Evolutionary conservation across 495 filamentous ascomycete genomes (phyloP), one percentile per base, ranked within the genome.

Genomic region (Ramalina intermedia): DNA sequence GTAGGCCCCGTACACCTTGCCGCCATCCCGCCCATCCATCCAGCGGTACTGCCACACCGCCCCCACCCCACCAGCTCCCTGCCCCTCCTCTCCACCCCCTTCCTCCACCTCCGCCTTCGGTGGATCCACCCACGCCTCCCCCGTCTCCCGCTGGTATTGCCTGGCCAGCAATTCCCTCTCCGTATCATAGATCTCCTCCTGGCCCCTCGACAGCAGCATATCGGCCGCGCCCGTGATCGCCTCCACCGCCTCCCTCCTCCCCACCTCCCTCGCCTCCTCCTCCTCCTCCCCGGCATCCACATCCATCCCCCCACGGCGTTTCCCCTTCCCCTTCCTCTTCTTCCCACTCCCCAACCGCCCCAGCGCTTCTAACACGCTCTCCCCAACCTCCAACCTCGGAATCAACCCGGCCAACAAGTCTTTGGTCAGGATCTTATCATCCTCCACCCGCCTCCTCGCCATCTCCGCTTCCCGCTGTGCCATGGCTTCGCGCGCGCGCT

Each of bases 21-120:
- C 85, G 3, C 78, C 81, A 58, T 94, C 91, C n/a, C 87, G 71
- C 38, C 81, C 87, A 57, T 94, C 87, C 13, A 76, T 80, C 91
- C 91, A 96, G 24, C 85, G 69, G 59, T 83, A 96, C 62, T 96
- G 84, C 90, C 90, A 98, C 71, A 80, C 78, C 49, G 68, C 71
- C 17, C 39, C 39, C 4, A 3, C 39, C 11, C n/a, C 16, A 11
- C 26, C 27, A 14, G 55, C 57, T 12, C 58, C 61, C 29, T 63
- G 46, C 11, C 47, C 47, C 3, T 60, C 54, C 16, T 58, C 56
- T 4, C 52, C 33, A 21, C 35, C 54, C 16, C 33, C 53, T 3
- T 65, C 59, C 4, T 54, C 63, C 3, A 62, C 52, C 7, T 41
- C 41, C 14, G 53, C 50, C 26, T 39, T 51, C 5, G 58, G 60